A percentile compares a stretch with the other conserved stretches of the same genome.
Evolutionary conservation across 2,329 filamentous ascomycete genomes (phyloP).

Genomic region (Monosporascus sp.): DNA sequence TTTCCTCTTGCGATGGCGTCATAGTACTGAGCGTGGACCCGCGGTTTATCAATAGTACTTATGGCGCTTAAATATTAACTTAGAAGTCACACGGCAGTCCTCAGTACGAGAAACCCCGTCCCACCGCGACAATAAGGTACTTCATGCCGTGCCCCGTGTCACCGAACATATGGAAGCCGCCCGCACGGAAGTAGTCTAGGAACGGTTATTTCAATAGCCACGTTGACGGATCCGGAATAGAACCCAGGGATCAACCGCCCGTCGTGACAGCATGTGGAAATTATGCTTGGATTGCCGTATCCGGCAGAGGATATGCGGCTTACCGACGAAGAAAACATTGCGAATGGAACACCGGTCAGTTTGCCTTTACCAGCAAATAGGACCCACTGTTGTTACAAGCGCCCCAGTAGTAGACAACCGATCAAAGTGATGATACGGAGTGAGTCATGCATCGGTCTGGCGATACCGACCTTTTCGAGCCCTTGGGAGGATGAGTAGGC

Average conservation of each 20-base stretch:
- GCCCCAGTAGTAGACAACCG: background rate
- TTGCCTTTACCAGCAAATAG: background rate
- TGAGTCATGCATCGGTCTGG: background rate
- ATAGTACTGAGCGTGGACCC: background rate
- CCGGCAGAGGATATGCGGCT: constrained; percentile 8
- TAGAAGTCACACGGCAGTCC: background rate
- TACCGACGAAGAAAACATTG: constrained; percentile 9
- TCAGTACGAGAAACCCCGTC: background rate
- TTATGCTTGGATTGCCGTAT: constrained; percentile 2
- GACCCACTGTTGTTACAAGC: background rate
- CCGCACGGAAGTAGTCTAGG: background rate
- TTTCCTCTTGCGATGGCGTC: background rate
- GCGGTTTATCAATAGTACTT: background rate
- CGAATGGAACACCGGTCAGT: constrained; percentile 5
- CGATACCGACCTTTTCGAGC: background rate
- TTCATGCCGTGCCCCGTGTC: background rate
- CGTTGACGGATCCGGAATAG: background rate
- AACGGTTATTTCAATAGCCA: background rate
- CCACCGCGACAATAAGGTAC: background rate
- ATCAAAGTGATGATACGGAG: background rate
- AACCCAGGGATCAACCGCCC: background rate
- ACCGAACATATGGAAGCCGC: background rate
- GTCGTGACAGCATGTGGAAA: constrained; percentile 7
- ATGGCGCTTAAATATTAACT: background rate
- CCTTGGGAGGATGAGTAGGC: background rate